These are phyloP conservation scores for Cladophialophora yegresii DNA, from an alignment of 2,329 filamentous ascomycete species.

Conservation along the genomic window DNA sequence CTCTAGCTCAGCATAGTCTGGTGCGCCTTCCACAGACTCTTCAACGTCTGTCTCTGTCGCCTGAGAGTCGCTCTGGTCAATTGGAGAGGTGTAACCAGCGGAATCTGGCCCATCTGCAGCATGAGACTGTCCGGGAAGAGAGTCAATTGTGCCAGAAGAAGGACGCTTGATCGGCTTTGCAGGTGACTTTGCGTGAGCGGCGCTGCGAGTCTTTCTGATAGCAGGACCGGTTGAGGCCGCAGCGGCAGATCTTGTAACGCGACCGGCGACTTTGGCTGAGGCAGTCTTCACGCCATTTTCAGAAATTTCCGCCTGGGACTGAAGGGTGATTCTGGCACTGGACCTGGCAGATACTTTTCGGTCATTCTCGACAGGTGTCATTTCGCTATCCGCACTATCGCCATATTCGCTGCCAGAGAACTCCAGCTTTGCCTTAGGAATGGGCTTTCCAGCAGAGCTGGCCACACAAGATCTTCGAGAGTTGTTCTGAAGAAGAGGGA, in stretches of 20 bases:
- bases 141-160: background rate
- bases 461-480: background rate
- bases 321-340: too few species aligned
- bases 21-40: background rate
- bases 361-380: background rate
- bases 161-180: background rate
- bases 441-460: background rate
- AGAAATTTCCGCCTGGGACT: too few species aligned
- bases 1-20: slow-evolving; percentile 7
- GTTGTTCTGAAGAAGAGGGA: background rate
- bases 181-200: background rate
- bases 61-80: background rate
- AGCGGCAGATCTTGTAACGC: too few species aligned
- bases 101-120: background rate
- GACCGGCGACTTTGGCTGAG: too few species aligned
- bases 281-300: too few species aligned
- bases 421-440: background rate
- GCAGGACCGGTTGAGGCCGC: background rate
- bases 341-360: too few species aligned
- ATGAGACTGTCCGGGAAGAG: background rate
- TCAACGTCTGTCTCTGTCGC: background rate
- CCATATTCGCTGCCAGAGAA: slow-evolving; percentile 1
- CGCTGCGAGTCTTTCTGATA: background rate
- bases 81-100: background rate
- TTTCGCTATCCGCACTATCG: background rate